Conservation (phyloP, 1,284 basidiomycete genomes). For the Mycena sp. region DNA sequence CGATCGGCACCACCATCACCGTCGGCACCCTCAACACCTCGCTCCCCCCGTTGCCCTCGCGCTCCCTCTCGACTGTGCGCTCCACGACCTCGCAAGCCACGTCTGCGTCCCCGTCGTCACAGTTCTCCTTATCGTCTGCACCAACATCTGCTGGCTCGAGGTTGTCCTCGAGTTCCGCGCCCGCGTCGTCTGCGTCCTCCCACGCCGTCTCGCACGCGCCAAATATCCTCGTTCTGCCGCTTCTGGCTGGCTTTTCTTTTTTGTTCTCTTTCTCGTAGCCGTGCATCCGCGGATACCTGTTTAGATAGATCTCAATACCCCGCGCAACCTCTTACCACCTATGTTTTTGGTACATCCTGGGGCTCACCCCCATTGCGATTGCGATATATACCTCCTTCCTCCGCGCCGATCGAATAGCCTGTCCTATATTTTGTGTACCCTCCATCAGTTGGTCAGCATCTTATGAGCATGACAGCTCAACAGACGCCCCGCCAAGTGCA, state of each 20-base stretch:
- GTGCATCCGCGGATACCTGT: no score
- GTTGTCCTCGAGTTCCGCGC: no score
- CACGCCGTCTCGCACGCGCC: slow-evolving; percentile 3
- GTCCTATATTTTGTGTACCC: no score
- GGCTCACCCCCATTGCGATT: no score
- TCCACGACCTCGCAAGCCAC: background rate
- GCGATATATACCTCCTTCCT: no score
- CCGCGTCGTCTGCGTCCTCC: background rate
- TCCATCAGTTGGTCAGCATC: no score
- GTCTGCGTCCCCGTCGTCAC: background rate
- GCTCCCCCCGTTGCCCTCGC: slow-evolving; percentile 15
- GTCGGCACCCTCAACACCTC: slow-evolving; percentile 48
- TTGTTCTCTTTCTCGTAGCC: no score
- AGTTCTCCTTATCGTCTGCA: slow-evolving; percentile 9
- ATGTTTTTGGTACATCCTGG: no score
- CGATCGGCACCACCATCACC: slow-evolving; percentile 43
- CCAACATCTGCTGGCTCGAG: no score
- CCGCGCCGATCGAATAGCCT: no score
- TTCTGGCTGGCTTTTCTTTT: slow-evolving; percentile 24
- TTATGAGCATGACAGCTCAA: background rate
- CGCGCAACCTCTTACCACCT: no score
- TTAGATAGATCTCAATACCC: no score
- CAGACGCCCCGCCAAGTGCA: background rate
- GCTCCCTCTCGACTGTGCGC: slow-evolving; percentile 12
- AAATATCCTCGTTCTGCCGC: slow-evolving; percentile 4